Base-by-base conservation (phyloP, 2,329 filamentous ascomycete genomes). In the Colletotrichum acutatum region DNA sequence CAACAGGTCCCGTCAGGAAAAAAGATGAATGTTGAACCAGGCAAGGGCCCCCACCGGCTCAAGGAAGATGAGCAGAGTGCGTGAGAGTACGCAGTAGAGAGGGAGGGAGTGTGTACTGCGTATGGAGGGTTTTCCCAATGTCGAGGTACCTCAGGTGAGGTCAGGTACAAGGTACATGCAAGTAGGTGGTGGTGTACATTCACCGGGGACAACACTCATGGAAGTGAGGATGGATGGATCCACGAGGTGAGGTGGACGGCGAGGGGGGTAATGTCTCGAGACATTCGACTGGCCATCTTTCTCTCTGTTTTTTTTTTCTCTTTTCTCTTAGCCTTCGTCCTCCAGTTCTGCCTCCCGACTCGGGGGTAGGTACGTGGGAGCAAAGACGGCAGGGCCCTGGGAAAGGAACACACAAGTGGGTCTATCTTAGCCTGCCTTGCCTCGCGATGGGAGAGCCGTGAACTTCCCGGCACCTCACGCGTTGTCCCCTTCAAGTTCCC, bases 21-120 rank as follows among this genome's bases (percentile, higher is more conserved):
- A 75, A 75, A 68, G 62, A 66, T 61, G 74, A 75, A 69, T 75
- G 74, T 75, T 75, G 74, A 75, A 75, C 74, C 68, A 74, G 64
- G 72, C 63, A 64, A 70, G 66, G 66, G 71, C 57, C 71, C 71
- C 71, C 71, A 73, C 71, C 66, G 26, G 66, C 66, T 73, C 71
- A 60, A 70, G 71, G 71, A 73, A 71, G 66, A 56, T 64, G 71
- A 71, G 61, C 66, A 71, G 71, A 71, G 62, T 22, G 19, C 49
- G 62, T 53, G 30, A 59, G 42, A 56, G 66, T n/a, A n/a, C n/a
- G n/a, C n/a, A n/a, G n/a, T 34, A 34, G 26, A 42, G 37, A 42
- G 37, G 37, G 37, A 42, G 37, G 37, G 56, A 56, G 66, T 65
- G 66, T 58, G 49, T 52, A 64, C 16, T 24, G 11, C 32, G 32